Evolutionary conservation across 192 early-diverging fungal species (phyloP), one percentile per base, ranked within the genome.

Genomic region (Chytriomyces hyalinus): DNA sequence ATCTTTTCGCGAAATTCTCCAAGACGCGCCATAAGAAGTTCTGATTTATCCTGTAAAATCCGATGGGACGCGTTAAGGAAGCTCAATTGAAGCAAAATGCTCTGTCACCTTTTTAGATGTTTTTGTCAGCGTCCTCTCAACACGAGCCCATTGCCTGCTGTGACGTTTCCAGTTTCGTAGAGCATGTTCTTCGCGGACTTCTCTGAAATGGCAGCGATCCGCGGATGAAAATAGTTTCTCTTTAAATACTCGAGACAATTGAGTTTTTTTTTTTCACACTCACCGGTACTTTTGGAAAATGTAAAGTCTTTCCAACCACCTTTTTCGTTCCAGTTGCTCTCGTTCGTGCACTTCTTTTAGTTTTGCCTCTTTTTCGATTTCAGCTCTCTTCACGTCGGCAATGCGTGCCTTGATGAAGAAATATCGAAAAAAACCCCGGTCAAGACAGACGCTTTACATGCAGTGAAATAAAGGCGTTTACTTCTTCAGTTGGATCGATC

Each of bases 11-110:
- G 76, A 61, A 81, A 82, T 72, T 84, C 85, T 6, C 82, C 81
- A 36, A 88, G 49, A 4, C 81, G 76, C 0, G 80, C 13, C 87
- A 88, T 88, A 0, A 88, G 68, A 11, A 88, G 70, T 20, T 86
- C 77, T 20, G 80, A 62, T 4, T 44, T 64, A 64, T 22, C 9
- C 51, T 36, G 79, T 26, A 50, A 46, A 72, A 20, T 10, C n/a
- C 15, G 53, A 63, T 26, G 72, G 61, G 24, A 73, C 36, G 36
- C 36, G 36, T 36, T 36, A 36, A 67, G 10, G 24, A 24, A 15
- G 0, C 5, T 20, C 44, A 26, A 36, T 77, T 11, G 2, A 17
- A 75, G 63, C 1, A 26, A 22, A 20, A 20, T 24, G 11, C 76
- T 26, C 6, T 44, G 10, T 10, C 48, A 70, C 77, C 57, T 78